A percentile compares a stretch with the other conserved stretches of the same genome.
These are phyloP conservation scores for Amylostereum chailletii DNA, from an alignment of 1,284 basidiomycete genomes.

Conservation along the genomic window DNA sequence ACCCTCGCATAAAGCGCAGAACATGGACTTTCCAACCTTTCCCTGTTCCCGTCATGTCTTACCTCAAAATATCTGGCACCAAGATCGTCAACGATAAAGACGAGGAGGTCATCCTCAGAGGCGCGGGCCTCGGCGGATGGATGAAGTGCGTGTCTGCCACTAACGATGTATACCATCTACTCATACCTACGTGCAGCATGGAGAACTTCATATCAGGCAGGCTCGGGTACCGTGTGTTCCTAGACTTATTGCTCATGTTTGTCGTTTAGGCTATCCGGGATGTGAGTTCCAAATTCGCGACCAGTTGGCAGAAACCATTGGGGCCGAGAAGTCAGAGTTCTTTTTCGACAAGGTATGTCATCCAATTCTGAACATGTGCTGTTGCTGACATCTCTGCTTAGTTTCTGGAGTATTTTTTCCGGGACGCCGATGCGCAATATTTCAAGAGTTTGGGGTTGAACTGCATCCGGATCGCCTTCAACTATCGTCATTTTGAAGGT, in stretches of 20 bases:
- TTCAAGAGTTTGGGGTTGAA: slow-evolving; percentile 65
- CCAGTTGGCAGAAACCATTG: slow-evolving; percentile 55
- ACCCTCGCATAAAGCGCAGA: not conserved
- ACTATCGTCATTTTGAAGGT: slow-evolving; percentile 64
- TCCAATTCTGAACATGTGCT: not conserved
- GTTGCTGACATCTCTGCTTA: slow-evolving; percentile 16
- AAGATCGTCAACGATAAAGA: slow-evolving; percentile 49
- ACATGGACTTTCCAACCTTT: not conserved
- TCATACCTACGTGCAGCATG: slow-evolving; percentile 30
- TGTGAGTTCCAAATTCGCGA: slow-evolving; percentile 61
- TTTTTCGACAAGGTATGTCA: slow-evolving; percentile 66
- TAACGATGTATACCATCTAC: not conserved
- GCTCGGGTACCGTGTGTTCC: not conserved
- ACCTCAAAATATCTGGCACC: slow-evolving; percentile 45
- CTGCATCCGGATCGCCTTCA: slow-evolving; percentile 60
- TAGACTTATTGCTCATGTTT: not conserved
- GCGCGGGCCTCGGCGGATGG: slow-evolving; percentile 65
- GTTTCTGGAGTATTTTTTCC: slow-evolving; percentile 72
- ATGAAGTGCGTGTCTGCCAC: slow-evolving; percentile 42
- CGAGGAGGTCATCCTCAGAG: slow-evolving; percentile 50
- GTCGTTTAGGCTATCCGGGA: slow-evolving; percentile 39
- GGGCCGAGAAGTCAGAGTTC: slow-evolving; percentile 59
- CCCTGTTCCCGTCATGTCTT: slow-evolving; percentile 21
- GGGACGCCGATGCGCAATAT: slow-evolving; percentile 60
- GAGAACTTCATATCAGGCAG: slow-evolving; percentile 54